Conservation (phyloP, 2,329 filamentous ascomycete species). For the Coleophoma crateriformis region DNA sequence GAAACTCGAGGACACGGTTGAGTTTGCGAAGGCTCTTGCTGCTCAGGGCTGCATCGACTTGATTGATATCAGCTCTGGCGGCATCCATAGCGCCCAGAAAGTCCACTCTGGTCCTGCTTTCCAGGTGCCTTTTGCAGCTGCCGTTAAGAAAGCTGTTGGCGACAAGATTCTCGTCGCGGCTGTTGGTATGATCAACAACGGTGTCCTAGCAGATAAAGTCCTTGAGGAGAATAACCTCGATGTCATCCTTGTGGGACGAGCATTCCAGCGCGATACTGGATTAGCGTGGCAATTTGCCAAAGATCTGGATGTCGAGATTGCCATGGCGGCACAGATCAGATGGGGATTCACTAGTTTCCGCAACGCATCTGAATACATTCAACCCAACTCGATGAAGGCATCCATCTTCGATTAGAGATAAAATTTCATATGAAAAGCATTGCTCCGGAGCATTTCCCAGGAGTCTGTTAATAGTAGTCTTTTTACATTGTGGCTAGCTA, state of each 20-base stretch:
- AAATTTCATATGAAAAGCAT: too few relatives aligned
- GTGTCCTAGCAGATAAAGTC: constrained; percentile 26
- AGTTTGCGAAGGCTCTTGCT: constrained; percentile 64
- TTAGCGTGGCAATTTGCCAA: constrained; percentile 68
- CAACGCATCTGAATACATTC: too few relatives aligned
- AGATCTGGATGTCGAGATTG: constrained; percentile 62
- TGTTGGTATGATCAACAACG: constrained; percentile 68
- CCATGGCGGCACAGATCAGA: too few relatives aligned
- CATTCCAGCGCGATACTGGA: constrained; percentile 75
- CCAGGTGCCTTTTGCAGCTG: constrained; percentile 67
- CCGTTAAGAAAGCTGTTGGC: constrained; percentile 61
- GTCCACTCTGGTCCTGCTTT: constrained; percentile 58
- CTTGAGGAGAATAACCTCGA: constrained; percentile 41
- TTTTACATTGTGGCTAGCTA: too few relatives aligned
- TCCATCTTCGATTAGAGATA: too few relatives aligned
- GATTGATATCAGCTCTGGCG: constrained; percentile 74
- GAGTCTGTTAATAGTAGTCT: too few relatives aligned
- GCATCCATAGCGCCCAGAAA: constrained; percentile 57
- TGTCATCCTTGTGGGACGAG: constrained; percentile 63
- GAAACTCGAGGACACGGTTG: constrained; percentile 31
- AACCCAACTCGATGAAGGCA: too few relatives aligned
- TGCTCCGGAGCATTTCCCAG: too few relatives aligned
- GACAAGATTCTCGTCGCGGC: constrained; percentile 61
- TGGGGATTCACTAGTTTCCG: too few relatives aligned
- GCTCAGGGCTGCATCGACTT: constrained; percentile 66